Base-by-base conservation (phyloP, 306 rosid genomes). In the Gastrolobium bilobum region DNA sequence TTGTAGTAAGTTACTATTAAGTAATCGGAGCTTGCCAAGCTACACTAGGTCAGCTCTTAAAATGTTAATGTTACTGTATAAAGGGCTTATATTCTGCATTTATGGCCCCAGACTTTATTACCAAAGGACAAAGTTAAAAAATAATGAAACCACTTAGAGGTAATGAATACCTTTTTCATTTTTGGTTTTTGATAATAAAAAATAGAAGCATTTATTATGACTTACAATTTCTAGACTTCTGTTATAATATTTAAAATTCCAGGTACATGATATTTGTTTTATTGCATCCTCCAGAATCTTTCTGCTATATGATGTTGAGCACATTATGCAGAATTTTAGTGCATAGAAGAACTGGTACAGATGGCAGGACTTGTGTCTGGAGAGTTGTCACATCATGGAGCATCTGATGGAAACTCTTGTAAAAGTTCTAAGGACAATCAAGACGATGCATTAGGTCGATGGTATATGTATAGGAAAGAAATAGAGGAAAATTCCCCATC, bases 401-500 rank as follows among this genome's bases (percentile, higher is more conserved):
- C 84, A 39, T 71, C 82, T 53, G 86, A 70, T 29, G 82, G 76
- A 2, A 77, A 62, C 78, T 56, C 81, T 52, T 69, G 38, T 77
- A 78, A 14, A 77, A 81, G 65, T 67, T 80, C 82, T 33, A 40
- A 37, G 14, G 89, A 83, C 56, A 82, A 71, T 66, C 86, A 42
- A 65, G 80, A 58, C 35, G 86, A 82, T 79, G 47, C 81, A 47
- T 20, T 58, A 38, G 81, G 88, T 61, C 88, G 85, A 20, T 95
- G 99, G 99, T 95, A 95, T 83, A 77, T 92, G 84, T 87, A 88
- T 42, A 79, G 96, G 75, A 88, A 85, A 87, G 97, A 92, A 62
- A 91, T 92, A 60, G 98, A 92, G 84, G 99, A 95, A 43, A 81
- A 89, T 77, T 89, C 99, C 44, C 98, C 99, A 33, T 92, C 99